phyloP scores from a whole-genome alignment of 208 protist genomes.

The Spongospora subterranea region DNA sequence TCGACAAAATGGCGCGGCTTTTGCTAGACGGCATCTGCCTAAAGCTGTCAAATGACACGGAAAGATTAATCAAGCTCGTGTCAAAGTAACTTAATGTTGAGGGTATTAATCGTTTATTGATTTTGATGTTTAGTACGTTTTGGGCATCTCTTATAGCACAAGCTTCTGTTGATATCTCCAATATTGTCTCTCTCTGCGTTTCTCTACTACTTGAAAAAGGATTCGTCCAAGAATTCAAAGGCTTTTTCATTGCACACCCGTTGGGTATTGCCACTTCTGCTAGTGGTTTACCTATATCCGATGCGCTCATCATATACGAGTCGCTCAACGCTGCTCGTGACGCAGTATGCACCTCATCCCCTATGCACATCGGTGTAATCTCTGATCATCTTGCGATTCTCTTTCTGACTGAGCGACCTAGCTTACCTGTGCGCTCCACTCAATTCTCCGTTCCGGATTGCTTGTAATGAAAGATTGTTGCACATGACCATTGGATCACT shows the following conservation, averaged over 20 bases:
- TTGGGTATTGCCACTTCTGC: not conserved
- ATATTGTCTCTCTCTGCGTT: too few species aligned
- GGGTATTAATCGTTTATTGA: not conserved
- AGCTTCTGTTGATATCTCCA: too few species aligned
- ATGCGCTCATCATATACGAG: not conserved
- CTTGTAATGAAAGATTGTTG: not conserved
- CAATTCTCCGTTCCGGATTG: not conserved
- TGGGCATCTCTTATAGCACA: not conserved
- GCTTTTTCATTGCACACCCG: not conserved
- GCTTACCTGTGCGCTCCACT: not conserved
- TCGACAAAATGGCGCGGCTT: not conserved
- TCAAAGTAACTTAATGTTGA: not conserved
- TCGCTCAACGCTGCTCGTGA: not conserved
- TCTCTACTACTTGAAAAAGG: not conserved
- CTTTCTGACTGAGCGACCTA: not conserved
- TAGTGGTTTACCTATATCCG: not conserved
- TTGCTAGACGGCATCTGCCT: not conserved
- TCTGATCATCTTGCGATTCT: not conserved
- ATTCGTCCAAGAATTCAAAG: not conserved
- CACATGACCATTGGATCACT: not conserved
- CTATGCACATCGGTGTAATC: not conserved
- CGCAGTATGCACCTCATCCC: not conserved
- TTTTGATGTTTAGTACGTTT: not conserved
- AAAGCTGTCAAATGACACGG: not conserved
- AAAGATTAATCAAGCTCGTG: not conserved